phyloP scores from a whole-genome alignment of 768 basidiomycete species.

The Auriscalpium microsporum region DNA sequence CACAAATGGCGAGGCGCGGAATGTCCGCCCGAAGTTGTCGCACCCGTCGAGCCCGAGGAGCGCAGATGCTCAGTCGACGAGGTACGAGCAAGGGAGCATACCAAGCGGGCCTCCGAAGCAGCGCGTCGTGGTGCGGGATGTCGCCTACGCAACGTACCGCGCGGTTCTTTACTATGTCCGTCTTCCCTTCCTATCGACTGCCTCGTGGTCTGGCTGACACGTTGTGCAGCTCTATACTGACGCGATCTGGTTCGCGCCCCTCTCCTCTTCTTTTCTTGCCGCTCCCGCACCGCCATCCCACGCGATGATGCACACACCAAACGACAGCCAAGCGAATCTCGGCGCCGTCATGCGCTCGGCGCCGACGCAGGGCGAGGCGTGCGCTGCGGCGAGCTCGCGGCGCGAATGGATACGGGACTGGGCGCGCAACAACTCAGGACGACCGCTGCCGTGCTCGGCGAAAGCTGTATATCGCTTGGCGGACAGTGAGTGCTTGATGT shows the following conservation, averaged over 20 bases:
- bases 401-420: constrained; percentile 71
- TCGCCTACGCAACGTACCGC: constrained; percentile 54
- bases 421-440: constrained; percentile 49
- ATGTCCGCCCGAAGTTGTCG: constrained; percentile 26
- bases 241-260: constrained; percentile 72
- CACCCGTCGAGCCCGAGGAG: constrained; percentile 34
- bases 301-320: constrained; percentile 17
- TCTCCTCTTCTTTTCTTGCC: constrained; percentile 58
- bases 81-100: neutral
- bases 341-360: constrained; percentile 8
- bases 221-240: constrained; percentile 70
- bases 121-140: constrained; percentile 46
- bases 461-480: constrained; percentile 81
- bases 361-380: constrained; percentile 15
- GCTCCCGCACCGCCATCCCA: constrained; percentile 9
- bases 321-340: constrained; percentile 29
- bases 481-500: constrained; percentile 48
- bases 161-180: constrained; percentile 70
- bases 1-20: constrained; percentile 14
- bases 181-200: neutral
- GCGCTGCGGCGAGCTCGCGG: constrained; percentile 27
- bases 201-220: neutral
- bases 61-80: neutral
- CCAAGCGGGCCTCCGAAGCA: constrained; percentile 37
- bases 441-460: constrained; percentile 70